Base-by-base conservation (phyloP, 352 stramenopile species). In the Globisporangium lucens region DNA sequence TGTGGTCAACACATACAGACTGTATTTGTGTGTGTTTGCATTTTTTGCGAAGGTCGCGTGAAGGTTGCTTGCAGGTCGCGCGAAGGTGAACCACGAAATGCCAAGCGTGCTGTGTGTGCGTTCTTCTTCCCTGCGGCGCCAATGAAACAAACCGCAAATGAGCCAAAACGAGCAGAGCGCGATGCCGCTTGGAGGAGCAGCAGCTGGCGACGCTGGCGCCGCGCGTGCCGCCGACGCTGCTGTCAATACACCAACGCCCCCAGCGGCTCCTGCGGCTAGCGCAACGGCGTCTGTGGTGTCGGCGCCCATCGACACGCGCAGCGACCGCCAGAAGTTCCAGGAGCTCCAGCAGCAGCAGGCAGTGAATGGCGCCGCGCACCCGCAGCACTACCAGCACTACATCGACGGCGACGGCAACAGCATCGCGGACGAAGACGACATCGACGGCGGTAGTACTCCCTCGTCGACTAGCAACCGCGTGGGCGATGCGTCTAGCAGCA, bases 301-400 rank as follows among this genome's bases (percentile, higher is more conserved):
- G 36, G 36, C 36, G 36, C n/a, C 51, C 51, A 24, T 57, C 1
- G 33, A 57, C 24, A 38, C 52, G 12, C 52, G 24, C 68, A 75
- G 56, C 41, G 74, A 80, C 58, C 74, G 74, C 33, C 74, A 74
- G 30, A 80, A 80, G 60, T 80, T 80, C 61, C 67, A 80, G 46
- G 71, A 80, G 66, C 74, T 80, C 24, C 52, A 57, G 24, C 57
- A 57, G 24, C 57, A 41, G 38, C 47, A 29, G 38, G 38, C 41
- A 35, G 17, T 24, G 24, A 57, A 57, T 57, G 52, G 52, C 24
- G 52, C 27, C 0, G 43, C 53, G 20, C 30, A 57, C 8, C 61
- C 56, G 3, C 62, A 62, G 15, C 53, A 53, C 58, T 65, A 56
- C 35, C 66, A 66, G 46, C 57, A 62, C 58, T 65, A 61, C 58